phyloP scores from a whole-genome alignment of 257 asterid genomes.

The Gentiana dahurica region DNA sequence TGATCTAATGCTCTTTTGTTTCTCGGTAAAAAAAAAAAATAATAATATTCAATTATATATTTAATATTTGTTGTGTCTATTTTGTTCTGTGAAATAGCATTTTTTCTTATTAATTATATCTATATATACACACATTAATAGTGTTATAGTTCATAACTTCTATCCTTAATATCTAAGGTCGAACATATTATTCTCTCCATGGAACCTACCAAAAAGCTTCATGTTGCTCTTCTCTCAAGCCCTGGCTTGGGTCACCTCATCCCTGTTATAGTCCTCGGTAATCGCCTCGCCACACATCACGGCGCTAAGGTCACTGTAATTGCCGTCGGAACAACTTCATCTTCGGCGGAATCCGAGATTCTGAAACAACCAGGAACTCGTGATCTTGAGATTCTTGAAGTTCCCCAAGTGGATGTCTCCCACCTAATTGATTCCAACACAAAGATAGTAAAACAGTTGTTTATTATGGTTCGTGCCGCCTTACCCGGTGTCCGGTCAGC shows the following conservation, averaged over 20 bases:
- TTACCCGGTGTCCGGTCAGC: too few species aligned
- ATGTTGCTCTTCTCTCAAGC: conserved; percentile 41
- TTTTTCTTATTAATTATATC: too few species aligned
- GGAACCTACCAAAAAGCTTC: conserved; percentile 14
- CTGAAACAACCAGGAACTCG: conserved; percentile 12
- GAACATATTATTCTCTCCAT: neutral
- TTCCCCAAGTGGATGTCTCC: conserved; percentile 40
- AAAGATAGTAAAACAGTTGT: conserved; percentile 25
- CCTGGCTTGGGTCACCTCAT: conserved; percentile 75
- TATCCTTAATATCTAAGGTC: too few species aligned
- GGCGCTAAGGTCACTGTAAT: conserved; percentile 33
- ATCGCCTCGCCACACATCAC: conserved; percentile 47
- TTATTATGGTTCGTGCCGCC: too few species aligned
- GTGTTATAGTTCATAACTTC: too few species aligned
- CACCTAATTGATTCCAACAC: conserved; percentile 32
- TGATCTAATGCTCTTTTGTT: too few species aligned
- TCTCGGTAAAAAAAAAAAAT: too few species aligned
- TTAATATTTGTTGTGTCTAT: too few species aligned
- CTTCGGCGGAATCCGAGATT: conserved; percentile 28
- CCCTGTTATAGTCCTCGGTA: conserved; percentile 38
- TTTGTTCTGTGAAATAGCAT: too few species aligned
- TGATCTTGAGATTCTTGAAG: conserved; percentile 15
- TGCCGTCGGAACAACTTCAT: conserved; percentile 15
- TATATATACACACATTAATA: too few species aligned
- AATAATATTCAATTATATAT: too few species aligned